Evolutionary conservation across 1,284 basidiomycete species (phyloP).

Genomic region (Pseudozyma sp.): DNA sequence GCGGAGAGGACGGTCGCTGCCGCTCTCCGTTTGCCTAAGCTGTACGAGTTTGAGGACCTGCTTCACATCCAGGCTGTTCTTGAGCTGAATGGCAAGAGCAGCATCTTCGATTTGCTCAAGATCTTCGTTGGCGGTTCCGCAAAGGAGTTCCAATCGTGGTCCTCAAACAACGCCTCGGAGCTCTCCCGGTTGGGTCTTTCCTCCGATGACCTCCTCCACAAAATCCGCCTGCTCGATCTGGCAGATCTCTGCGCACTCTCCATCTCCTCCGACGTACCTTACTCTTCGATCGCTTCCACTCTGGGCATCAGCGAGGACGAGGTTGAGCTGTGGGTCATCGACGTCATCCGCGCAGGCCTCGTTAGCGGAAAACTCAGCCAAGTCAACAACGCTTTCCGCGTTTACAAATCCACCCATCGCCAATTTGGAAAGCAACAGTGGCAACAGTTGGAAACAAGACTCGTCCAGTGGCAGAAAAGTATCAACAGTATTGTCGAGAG

Average conservation of each 20-base stretch:
- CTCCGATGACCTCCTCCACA: slow-evolving; percentile 50
- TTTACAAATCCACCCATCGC: slow-evolving; percentile 63
- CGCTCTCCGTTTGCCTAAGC: slow-evolving; percentile 60
- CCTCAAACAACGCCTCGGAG: slow-evolving; percentile 12
- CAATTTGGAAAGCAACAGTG: slow-evolving; percentile 65
- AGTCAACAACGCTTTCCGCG: slow-evolving; percentile 62
- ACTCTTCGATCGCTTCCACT: slow-evolving; percentile 54
- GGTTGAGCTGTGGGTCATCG: slow-evolving; percentile 69
- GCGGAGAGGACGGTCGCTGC: slow-evolving; percentile 61
- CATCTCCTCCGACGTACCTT: slow-evolving; percentile 62
- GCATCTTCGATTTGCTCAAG: slow-evolving; percentile 56
- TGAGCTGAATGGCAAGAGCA: slow-evolving; percentile 45
- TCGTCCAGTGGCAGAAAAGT: slow-evolving; percentile 63
- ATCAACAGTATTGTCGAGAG: slow-evolving; percentile 56
- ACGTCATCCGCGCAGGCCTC: slow-evolving; percentile 67
- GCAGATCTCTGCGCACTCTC: slow-evolving; percentile 61
- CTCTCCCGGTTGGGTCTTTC: slow-evolving; percentile 49
- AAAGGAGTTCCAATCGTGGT: slow-evolving; percentile 52
- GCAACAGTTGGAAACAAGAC: slow-evolving; percentile 57
- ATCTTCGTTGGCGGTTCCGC: slow-evolving; percentile 61
- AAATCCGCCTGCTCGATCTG: slow-evolving; percentile 66
- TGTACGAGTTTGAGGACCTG: slow-evolving; percentile 66
- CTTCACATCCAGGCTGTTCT: slow-evolving; percentile 54
- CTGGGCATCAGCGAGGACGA: slow-evolving; percentile 51
- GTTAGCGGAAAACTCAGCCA: slow-evolving; percentile 66